Evolutionary conservation across 31 red algal genomes (phyloP), one percentile per base, ranked within the genome.

Genomic region (Odonthalia washingtoniensis): DNA sequence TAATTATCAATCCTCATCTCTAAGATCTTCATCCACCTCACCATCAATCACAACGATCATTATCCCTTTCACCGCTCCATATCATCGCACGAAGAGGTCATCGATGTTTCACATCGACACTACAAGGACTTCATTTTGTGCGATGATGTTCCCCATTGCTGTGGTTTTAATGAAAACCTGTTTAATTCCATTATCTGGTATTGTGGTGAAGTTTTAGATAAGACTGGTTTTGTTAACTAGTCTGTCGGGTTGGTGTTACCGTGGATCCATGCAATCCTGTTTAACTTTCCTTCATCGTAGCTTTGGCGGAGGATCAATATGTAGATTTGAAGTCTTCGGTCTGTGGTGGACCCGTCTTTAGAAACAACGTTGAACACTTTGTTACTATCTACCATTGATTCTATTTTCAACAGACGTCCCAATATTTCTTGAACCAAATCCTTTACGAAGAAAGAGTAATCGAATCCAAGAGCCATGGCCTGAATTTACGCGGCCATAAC

Each of bases 401-500:
- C 44, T 4, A 81, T 16, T 28, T 9, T 9, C 26, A 81, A n/a
- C 4, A 3, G 5, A 4, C 27, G 4, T 4, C 57, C 77, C 4
- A 65, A 5, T 6, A 81, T 65, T 81, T 81, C 77, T 16, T 60
- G 27, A 5, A 70, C 3, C 30, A 81, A 65, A 65, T 78, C 74
- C 21, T 21, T 18, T 6, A 40, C 42, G 40, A 43, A 12, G 39
- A n/a, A 78, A 12, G 74, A 31, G n/a, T 28, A 33, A 65, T 81
- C 77, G 65, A 68, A 81, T 6, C 77, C 46, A 42, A 65, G 6
- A 5, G 6, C 36, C n/a, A 78, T 12, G 9, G 74, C 74, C 17
- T 53, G 40, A 28, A 78, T 78, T 30, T 78, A 31, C 21, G 77
- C 77, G 33, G 77, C 77, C 77, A 81, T 81, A 4, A 81, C 77